Evolutionary conservation across 345 rosid species (phyloP), one percentile per base, ranked within the genome.

Genomic region (Gossypium rotundifolium): DNA sequence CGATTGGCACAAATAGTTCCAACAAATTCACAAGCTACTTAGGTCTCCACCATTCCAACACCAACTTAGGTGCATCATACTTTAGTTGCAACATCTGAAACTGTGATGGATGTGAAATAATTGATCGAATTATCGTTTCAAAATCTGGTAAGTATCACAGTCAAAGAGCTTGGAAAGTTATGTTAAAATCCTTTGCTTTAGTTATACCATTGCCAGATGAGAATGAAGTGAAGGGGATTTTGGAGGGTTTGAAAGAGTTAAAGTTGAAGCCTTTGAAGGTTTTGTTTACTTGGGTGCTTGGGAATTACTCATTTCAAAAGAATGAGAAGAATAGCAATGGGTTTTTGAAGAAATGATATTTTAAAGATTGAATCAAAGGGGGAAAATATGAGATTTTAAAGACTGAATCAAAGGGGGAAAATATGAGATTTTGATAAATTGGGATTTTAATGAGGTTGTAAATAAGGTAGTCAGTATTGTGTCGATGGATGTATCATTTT

Each of bases 91-190:
- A 27, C 29, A 27, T 27, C 3, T 27, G 29, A 27, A 27, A 27
- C 29, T 27, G 3, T 27, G 29, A 27, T 27, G 29, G 29, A 27
- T 27, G 29, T 0, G 29, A 27, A 27, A 3, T 27, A 77, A 95
- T 83, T 51, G 94, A 78, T 27, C 87, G 84, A 60, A 82, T 89
- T 22, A 87, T 84, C 69, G 89, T 82, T 78, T 93, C 91, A 75
- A 94, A 81, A 94, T 91, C 79, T 93, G 96, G 82, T 93, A 77
- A 53, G 98, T 94, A 68, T 94, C 99, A 9, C 98, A 93, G 85
- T 93, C 99, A 53, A 94, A 87, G 12, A 94, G 93, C 79, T 95
- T 95, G 27, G 96, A 85, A 69, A 93, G 86, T 23, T 90, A 91
- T 13, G 93, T 90, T 44, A 95, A 82, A 81, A 95, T 90, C 81